Evolutionary conservation across 176 grass and related monocot species (phyloP).

Genomic region (Triticum monococcum): DNA sequence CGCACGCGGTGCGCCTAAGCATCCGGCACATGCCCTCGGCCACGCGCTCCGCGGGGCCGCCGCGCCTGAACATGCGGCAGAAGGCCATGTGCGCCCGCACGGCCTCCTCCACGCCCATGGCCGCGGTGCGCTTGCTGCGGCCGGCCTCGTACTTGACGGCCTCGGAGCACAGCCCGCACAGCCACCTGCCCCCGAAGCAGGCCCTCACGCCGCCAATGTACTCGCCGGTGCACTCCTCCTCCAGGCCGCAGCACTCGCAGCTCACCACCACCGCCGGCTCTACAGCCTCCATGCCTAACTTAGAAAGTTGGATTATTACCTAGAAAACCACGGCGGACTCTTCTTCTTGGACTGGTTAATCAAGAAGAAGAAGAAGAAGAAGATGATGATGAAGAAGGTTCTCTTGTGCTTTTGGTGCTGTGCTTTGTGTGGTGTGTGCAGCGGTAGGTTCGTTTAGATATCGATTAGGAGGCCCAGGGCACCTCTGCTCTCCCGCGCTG

Average conservation of each 20-base stretch:
- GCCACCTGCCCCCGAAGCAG: slow-evolving; percentile 62
- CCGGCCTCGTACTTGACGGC: slow-evolving; percentile 71
- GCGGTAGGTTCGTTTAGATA: too few relatives aligned
- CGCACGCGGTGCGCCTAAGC: slow-evolving; percentile 49
- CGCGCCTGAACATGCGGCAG: slow-evolving; percentile 54
- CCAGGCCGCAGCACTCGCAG: too few relatives aligned
- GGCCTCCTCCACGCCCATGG: slow-evolving; percentile 52
- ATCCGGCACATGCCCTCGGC: slow-evolving; percentile 72
- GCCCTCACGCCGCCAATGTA: slow-evolving; percentile 26
- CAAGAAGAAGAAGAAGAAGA: too few relatives aligned
- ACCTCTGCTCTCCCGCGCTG: not conserved
- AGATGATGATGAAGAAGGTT: too few relatives aligned
- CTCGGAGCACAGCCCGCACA: slow-evolving; percentile 84
- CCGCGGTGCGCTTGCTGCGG: slow-evolving; percentile 2
- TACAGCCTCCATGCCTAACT: too few relatives aligned
- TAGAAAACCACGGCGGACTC: too few relatives aligned
- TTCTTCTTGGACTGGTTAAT: too few relatives aligned
- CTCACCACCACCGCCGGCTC: too few relatives aligned
- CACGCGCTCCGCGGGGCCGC: slow-evolving; percentile 15
- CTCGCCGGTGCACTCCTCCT: too few relatives aligned
- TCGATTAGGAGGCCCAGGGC: not conserved
- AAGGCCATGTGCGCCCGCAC: slow-evolving; percentile 71
- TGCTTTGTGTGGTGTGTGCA: too few relatives aligned
- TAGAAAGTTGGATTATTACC: too few relatives aligned
- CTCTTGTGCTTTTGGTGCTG: too few relatives aligned